Evolutionary conservation across 108 stramenopile species (phyloP), one percentile per base, ranked within the genome.

Genomic region (Pseudonitzschia delicatissima): DNA sequence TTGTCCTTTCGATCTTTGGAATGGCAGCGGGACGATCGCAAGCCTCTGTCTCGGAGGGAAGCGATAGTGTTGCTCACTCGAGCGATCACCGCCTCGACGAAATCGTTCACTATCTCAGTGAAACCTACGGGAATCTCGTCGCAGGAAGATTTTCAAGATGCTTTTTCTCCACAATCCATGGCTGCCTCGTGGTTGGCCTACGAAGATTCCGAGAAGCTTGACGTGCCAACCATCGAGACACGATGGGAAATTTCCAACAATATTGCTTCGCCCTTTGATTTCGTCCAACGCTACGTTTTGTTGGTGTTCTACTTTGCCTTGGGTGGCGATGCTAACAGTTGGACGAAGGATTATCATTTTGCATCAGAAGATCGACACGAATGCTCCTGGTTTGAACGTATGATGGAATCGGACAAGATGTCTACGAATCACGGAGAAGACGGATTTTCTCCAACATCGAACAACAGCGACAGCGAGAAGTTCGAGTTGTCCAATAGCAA

Each of bases 151-250:
- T 58, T 82, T 45, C 31, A 48, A 2, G 64, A 64, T 7, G 27
- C 47, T 37, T 40, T 31, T 7, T 68, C 67, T 12, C 74, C 82
- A 17, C 82, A 83, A 50, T 76, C 67, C 42, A 36, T 39, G 36
- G 82, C 82, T 9, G 78, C 68, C 21, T 26, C 39, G 9, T 83
- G 82, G 82, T 57, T 83, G 34, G 82, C 82, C 26, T 33, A 68
- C 8, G 67, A 71, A 9, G 81, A 82, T 62, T 39, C 3, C 6
- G 66, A 67, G 26, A 57, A 64, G 4, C 13, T 79, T 5, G 60
- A 44, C 20, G 42, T 77, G 21, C 69, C 69, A 50, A 7, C 28
- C 1, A 45, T 5, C 23, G 25, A 37, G 26, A 45, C 31, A 27
- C 45, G 18, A 1, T 5, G 27, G 27, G 21, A 18, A 28, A 3